A percentile compares a stretch with the other conserved stretches of the same genome.
These are phyloP conservation scores for Blastobotrys proliferans DNA, from an alignment of 1,139 yeast species.

Conservation along the genomic window DNA sequence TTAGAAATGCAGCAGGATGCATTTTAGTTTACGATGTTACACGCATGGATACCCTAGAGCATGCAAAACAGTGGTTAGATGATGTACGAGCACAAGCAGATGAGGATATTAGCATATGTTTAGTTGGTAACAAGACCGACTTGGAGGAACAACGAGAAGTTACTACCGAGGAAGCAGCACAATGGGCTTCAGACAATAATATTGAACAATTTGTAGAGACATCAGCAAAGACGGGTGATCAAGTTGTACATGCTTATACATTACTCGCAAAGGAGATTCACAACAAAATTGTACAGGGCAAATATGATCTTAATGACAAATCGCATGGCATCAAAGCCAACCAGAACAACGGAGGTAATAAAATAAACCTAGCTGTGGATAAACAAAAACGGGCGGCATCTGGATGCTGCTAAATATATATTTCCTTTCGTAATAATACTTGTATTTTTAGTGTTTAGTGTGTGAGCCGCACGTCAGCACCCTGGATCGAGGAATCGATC, in stretches of 20 bases:
- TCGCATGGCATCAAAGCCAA: conserved; percentile 29
- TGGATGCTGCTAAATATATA: conserved; percentile 2
- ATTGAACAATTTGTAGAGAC: conserved; percentile 90
- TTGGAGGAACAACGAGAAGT: conserved; percentile 70
- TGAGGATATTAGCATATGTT: conserved; percentile 79
- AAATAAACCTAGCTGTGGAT: conserved; percentile 22
- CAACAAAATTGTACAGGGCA: conserved; percentile 33
- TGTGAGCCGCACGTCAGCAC: neutral
- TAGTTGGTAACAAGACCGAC: conserved; percentile 85
- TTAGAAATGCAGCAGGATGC: conserved; percentile 81
- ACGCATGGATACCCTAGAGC: conserved; percentile 49
- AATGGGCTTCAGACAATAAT: conserved; percentile 78
- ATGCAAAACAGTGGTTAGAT: conserved; percentile 45
- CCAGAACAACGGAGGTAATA: conserved; percentile 16
- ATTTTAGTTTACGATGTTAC: conserved; percentile 85
- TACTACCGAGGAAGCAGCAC: conserved; percentile 73
- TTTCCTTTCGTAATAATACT: too few species aligned
- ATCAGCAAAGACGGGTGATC: conserved; percentile 82
- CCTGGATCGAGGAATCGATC: neutral
- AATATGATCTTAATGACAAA: conserved; percentile 31
- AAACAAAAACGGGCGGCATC: conserved; percentile 1
- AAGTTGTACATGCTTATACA: conserved; percentile 83
- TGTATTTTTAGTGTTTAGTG: too few species aligned
- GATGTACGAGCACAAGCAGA: conserved; percentile 84
- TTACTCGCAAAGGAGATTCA: conserved; percentile 72